Conservation (phyloP, 1,139 yeast species). For the Kazachstania sp. region DNA sequence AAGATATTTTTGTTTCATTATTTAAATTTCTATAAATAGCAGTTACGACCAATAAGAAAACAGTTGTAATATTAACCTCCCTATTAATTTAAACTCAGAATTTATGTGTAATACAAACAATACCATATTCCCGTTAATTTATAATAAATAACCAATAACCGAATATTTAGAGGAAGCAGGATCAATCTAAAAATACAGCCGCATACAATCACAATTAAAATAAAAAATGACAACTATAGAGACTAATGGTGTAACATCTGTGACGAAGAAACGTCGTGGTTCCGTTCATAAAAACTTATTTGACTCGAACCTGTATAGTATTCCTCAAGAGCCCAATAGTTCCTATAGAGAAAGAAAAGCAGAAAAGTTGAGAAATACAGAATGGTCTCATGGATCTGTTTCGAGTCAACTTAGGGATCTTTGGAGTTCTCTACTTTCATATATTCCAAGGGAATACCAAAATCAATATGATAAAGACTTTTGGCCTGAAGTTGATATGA, state of each 20-base stretch:
- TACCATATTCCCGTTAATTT: no score
- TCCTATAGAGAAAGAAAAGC: conserved; percentile 14
- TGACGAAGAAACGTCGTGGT: conserved; percentile 20
- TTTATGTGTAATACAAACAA: no score
- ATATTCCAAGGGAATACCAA: background rate
- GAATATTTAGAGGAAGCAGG: no score
- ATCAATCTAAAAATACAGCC: no score
- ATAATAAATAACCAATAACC: no score
- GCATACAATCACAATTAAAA: no score
- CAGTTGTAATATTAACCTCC: no score
- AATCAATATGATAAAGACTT: background rate
- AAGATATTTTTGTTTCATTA: no score
- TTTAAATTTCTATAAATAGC: no score
- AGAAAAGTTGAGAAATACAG: background rate
- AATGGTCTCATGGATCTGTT: background rate
- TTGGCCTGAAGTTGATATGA: conserved; percentile 26
- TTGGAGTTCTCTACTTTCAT: background rate
- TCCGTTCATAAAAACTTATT: conserved; percentile 21
- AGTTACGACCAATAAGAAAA: no score
- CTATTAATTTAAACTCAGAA: no score
- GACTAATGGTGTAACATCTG: conserved; percentile 16
- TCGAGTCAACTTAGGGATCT: background rate
- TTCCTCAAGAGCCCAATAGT: conserved; percentile 11
- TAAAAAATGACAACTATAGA: conserved; percentile 17
- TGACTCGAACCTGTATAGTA: conserved; percentile 17